A percentile compares a stretch with the other conserved stretches of the same genome.
phyloP scores from a whole-genome alignment of 1,284 basidiomycete genomes.

The Agroathelia rolfsii region DNA sequence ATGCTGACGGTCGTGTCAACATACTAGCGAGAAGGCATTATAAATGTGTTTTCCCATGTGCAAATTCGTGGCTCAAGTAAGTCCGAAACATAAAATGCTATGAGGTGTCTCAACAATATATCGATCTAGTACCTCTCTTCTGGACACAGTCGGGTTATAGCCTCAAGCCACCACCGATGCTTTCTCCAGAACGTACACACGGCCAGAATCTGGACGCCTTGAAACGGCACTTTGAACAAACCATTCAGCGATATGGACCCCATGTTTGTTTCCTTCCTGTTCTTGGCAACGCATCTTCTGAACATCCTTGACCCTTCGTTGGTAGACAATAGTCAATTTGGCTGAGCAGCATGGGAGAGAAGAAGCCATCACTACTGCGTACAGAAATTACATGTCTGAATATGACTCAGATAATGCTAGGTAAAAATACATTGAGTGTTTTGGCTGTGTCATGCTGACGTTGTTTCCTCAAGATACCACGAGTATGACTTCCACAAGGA shows the following conservation, averaged over 20 bases:
- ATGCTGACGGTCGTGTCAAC: constrained; percentile 8
- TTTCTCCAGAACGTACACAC: constrained; percentile 64
- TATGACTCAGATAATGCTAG: constrained; percentile 53
- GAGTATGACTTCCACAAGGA: constrained; percentile 90
- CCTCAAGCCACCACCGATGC: constrained; percentile 80
- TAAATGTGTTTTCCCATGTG: constrained; percentile 79
- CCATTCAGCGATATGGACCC: constrained; percentile 64
- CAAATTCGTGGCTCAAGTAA: constrained; percentile 84
- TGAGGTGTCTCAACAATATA: too few species aligned
- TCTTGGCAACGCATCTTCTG: constrained; percentile 3
- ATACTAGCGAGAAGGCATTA: constrained; percentile 57
- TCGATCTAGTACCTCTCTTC: constrained; percentile 70
- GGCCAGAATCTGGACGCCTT: constrained; percentile 67
- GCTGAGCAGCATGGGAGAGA: constrained; percentile 90
- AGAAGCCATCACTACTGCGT: constrained; percentile 69
- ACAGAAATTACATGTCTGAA: constrained; percentile 58
- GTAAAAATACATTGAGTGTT: constrained; percentile 30
- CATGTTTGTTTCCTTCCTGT: constrained; percentile 42
- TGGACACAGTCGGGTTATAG: constrained; percentile 82
- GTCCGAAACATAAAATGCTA: constrained; percentile 17
- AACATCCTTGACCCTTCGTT: constrained; percentile 7
- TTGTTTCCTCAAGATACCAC: constrained; percentile 34
- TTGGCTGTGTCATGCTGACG: too few species aligned
- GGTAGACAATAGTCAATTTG: constrained; percentile 75
- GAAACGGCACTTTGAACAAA: constrained; percentile 66